Evolutionary conservation across 2,329 filamentous ascomycete genomes (phyloP), one percentile per base, ranked within the genome.

Genomic region (Epichloe festucae): DNA sequence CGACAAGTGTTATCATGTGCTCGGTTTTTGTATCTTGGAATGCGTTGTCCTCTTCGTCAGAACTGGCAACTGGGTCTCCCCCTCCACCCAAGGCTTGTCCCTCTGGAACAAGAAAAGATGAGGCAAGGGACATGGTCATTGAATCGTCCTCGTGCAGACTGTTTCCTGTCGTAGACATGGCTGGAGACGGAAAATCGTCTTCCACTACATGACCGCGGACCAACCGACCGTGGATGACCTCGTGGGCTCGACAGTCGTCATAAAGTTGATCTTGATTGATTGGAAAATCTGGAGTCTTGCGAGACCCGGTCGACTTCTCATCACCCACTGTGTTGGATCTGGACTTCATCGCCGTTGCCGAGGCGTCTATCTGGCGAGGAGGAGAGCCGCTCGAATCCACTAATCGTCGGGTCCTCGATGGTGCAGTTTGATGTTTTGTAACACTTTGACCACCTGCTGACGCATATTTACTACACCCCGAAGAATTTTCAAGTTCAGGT

Each of bases 1-100:
- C 93, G 14, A 98, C 93, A n/a, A 98, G 76, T 0, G 93, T 98
- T 60, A 98, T 94, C 73, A 91, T 95, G 63, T 90, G 89, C 71
- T 98, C 93, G 21, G 91, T 75, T 54, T 85, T 83, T 11, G 85
- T 81, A 58, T 91, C 82, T 60, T 85, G 80, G 49, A 91, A 80
- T n/a, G 84, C 82, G 58, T 94, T 89, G 61, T 98, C 93, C 67
- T 97, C 93, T 55, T 96, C 91, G 58, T 95, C 93, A 12, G 87
- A 90, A 23, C 82, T 85, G 39, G 78, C 85, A n/a, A 77, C 84
- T 10, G 84, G 89, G 62, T 97, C 91, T 39, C 83, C 85, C 2
- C 88, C 88, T 47, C 90, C 89, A 43, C 90, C 90, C 0, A 95
- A 76, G 11, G 76, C 74, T 58, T 86, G 81, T 2, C 77, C 76